Percentiles rank a stretch among this genome's conserved stretches.
Conservation (phyloP, 2,329 filamentous ascomycete species). For the Biscogniauxia marginata region DNA sequence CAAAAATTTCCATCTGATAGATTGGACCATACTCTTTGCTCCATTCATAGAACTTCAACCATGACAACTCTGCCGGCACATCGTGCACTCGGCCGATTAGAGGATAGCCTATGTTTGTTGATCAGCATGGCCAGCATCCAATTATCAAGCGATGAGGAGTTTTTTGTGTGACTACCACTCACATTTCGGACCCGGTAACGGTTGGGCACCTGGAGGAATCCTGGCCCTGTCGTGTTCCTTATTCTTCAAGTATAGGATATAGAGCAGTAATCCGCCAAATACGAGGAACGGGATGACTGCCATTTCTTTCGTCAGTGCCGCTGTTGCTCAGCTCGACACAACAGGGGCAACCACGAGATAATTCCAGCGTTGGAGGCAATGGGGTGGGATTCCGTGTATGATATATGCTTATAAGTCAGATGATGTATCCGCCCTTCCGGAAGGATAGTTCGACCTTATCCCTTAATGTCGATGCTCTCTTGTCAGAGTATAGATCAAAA, state of each 20-base stretch:
- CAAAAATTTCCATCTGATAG: constrained; percentile 46
- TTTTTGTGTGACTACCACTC: constrained; percentile 10
- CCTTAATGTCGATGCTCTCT: not conserved
- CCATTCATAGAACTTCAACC: constrained; percentile 51
- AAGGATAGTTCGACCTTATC: not conserved
- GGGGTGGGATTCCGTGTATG: not conserved
- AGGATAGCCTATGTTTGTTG: constrained; percentile 36
- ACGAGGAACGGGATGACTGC: constrained; percentile 18
- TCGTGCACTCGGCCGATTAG: constrained; percentile 46
- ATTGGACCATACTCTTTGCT: constrained; percentile 46
- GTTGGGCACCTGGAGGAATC: constrained; percentile 25
- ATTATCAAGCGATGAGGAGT: not conserved
- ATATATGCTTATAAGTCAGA: not conserved
- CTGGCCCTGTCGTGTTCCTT: constrained; percentile 14
- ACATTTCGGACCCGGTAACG: constrained; percentile 31
- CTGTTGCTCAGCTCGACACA: not conserved
- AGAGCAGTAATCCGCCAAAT: constrained; percentile 15
- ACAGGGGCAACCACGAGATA: not conserved
- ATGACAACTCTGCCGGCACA: constrained; percentile 40
- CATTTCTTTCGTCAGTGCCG: constrained; percentile 14
- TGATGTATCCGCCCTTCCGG: not conserved
- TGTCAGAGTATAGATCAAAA: not conserved
- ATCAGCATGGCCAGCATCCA: constrained; percentile 6
- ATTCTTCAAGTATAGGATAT: constrained; percentile 15
- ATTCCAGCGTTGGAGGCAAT: not conserved